Conservation (phyloP, 2,329 filamentous ascomycete species). For the Zymoseptoria pseudotritici region DNA sequence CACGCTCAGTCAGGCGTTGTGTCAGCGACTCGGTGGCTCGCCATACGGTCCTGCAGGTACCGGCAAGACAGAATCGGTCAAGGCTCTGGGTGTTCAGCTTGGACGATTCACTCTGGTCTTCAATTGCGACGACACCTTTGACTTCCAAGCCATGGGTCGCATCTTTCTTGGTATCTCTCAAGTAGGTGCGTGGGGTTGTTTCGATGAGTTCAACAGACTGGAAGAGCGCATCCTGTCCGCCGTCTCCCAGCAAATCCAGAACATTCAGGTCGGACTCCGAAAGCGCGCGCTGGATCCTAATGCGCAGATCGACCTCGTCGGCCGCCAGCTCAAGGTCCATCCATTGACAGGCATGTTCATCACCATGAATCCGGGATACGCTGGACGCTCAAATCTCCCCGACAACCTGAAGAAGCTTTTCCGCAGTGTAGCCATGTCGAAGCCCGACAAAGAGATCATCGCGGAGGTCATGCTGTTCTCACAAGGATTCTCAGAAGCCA, state of each 20-base stretch:
- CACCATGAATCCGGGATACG: slow-evolving; percentile 99
- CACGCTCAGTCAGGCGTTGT: slow-evolving; percentile 90
- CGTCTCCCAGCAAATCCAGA: slow-evolving; percentile 98
- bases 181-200: slow-evolving; percentile 98
- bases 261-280: slow-evolving; percentile 93
- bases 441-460: slow-evolving; percentile 98
- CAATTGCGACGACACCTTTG: slow-evolving; percentile 98
- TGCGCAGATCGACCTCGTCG: slow-evolving; percentile 87
- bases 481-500: slow-evolving; percentile 95
- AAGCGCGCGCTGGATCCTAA: slow-evolving; percentile 74
- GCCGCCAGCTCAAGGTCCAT: slow-evolving; percentile 82
- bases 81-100: slow-evolving; percentile 90
- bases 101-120: slow-evolving; percentile 98
- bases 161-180: slow-evolving; percentile 99
- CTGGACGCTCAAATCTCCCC: slow-evolving; percentile 91
- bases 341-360: slow-evolving; percentile 97
- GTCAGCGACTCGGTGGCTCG: slow-evolving; percentile 89
- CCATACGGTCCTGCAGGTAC: slow-evolving; percentile 97
- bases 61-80: slow-evolving; percentile 98
- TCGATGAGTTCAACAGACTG: slow-evolving; percentile 98
- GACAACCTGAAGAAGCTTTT: slow-evolving; percentile 99
- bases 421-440: slow-evolving; percentile 98
- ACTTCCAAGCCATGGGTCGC: slow-evolving; percentile 98
- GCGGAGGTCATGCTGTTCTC: slow-evolving; percentile 99
- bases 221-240: slow-evolving; percentile 96